A percentile compares a stretch with the other conserved stretches of the same genome.
These are phyloP conservation scores for Abrus pulchellus DNA, from an alignment of 306 rosid genomes.

Conservation along the genomic window DNA sequence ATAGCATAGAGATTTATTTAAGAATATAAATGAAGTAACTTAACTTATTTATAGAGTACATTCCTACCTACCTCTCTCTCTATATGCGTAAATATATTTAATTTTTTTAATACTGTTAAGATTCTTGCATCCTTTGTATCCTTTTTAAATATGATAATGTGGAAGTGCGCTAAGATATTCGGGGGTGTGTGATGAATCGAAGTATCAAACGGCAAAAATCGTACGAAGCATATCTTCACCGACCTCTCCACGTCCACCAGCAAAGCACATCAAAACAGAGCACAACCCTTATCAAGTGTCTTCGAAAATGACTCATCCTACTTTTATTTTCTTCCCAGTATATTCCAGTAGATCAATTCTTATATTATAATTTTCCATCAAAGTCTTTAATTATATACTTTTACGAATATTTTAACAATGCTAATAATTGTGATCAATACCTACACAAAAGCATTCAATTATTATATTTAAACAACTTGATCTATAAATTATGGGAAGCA, in stretches of 20 bases:
- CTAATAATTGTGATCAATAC: background rate
- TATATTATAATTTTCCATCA: background rate
- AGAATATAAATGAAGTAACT: too few relatives aligned
- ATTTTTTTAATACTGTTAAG: background rate
- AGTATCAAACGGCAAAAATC: constrained; percentile 27
- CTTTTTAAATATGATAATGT: background rate
- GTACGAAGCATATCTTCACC: constrained; percentile 43
- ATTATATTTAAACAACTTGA: background rate
- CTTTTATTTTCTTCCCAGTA: background rate
- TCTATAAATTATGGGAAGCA: background rate
- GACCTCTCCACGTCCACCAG: background rate
- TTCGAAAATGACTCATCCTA: constrained; percentile 8
- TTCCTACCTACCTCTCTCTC: too few relatives aligned
- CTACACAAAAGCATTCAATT: background rate
- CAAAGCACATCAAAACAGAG: background rate
- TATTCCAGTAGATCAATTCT: background rate
- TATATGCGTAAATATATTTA: background rate
- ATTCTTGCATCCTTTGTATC: background rate
- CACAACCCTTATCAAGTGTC: background rate
- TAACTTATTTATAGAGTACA: too few relatives aligned
- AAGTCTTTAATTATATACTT: background rate
- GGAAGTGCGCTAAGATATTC: constrained; percentile 23
- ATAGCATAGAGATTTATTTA: too few relatives aligned
- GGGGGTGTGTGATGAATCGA: background rate
- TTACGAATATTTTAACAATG: background rate